These are phyloP conservation scores for Diaporthe ilicicola DNA, from an alignment of 2,329 filamentous ascomycete genomes.

Conservation along the genomic window DNA sequence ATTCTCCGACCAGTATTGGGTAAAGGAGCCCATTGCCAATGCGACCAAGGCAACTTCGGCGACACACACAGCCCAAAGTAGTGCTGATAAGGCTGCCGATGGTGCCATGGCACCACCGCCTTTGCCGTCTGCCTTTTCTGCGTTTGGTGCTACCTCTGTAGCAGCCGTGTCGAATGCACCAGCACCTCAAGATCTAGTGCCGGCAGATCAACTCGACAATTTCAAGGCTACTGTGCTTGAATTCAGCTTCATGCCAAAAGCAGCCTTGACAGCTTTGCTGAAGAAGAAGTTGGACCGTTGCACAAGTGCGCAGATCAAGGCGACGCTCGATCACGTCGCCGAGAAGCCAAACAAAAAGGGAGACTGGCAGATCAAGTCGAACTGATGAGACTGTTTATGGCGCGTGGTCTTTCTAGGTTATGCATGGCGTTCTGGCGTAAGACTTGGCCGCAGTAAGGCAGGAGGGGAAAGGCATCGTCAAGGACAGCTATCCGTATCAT, in stretches of 20 bases:
- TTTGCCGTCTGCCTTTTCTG: constrained; percentile 35
- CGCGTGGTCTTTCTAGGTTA: constrained; percentile 1
- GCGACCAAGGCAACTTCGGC: constrained; percentile 28
- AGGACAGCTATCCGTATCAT: background rate
- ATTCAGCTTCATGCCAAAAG: constrained; percentile 67
- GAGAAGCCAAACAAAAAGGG: constrained; percentile 66
- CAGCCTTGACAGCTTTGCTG: constrained; percentile 77
- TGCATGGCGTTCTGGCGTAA: constrained; percentile 23
- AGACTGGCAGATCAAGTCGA: constrained; percentile 31
- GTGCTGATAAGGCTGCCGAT: constrained; percentile 44
- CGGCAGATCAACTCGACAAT: constrained; percentile 65
- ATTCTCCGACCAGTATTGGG: constrained; percentile 85
- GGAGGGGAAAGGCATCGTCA: background rate
- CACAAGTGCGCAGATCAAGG: constrained; percentile 74
- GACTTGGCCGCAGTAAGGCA: background rate
- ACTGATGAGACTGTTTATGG: constrained; percentile 2
- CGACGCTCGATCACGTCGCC: constrained; percentile 74
- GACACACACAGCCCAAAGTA: constrained; percentile 45
- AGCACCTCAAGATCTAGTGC: constrained; percentile 52
- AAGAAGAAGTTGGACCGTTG: constrained; percentile 78
- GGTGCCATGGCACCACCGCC: constrained; percentile 36
- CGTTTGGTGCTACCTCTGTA: constrained; percentile 8
- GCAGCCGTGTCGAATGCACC: constrained; percentile 16
- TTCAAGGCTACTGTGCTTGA: constrained; percentile 77
- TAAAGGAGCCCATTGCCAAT: constrained; percentile 43